Evolutionary conservation across 176 grass and related monocot species (phyloP), one percentile per base, ranked within the genome.

Genomic region (Carex littledalei): DNA sequence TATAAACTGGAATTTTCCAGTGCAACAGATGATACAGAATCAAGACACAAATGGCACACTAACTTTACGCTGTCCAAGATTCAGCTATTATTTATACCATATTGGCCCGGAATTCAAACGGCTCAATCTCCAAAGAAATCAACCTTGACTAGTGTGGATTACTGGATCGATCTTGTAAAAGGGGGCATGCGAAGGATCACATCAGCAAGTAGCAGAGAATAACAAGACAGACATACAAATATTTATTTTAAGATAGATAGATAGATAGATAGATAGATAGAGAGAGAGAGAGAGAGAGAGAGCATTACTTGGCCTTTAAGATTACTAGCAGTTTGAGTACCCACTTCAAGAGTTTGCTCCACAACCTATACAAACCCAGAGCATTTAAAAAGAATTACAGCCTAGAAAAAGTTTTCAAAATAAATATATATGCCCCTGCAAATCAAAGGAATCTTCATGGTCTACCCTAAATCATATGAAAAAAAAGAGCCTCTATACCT

Each of bases 331-430:
- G 97, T 99, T 86, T 96, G 97, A 90, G 97, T 81, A 72, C 97
- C 97, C 16, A 99, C 91, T 83, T 99, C 97, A 85, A 99, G 83
- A 84, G 97, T 99, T 91, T 99, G 97, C 59, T 86, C 93, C 85
- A 99, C 90, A 83, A 96, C 97, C 93, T 99, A 88, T 61, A 87
- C 82, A 8, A 29, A 85, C 64, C 17, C 32, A 47, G 39, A 47
- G 39, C 11, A 83, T 24, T 83, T 43, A 82, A 45, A 67, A 67
- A 83, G 1, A 65, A 65, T 14, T 26, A 53, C 20, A 21, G 5
- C 37, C n/a, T 14, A 83, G 59, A n/a, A 65, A 49, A 13, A 35
- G 14, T 3, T 65, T 21, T 26, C 35, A 81, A 6, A 77, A 55
- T 29, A 77, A 55, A 77, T 32, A 77, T 77, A n/a, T 67, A 14